These are phyloP conservation scores for Malania oleifera DNA, from an alignment of 164 flowering plant genomes.

Conservation along the genomic window DNA sequence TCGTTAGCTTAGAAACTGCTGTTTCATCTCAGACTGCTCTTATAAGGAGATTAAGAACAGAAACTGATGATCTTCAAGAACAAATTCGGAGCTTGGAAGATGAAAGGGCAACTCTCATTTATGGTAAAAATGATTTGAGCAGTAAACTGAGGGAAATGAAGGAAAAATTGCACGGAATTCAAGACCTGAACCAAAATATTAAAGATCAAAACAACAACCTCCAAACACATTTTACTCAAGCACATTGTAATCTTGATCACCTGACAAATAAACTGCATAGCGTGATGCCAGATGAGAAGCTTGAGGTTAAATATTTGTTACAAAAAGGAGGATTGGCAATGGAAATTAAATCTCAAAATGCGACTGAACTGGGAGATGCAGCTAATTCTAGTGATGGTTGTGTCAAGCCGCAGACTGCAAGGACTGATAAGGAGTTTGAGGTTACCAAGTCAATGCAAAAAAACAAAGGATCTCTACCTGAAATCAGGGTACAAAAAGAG, in stretches of 20 bases:
- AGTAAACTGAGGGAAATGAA: constrained; percentile 39
- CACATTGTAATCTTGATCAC: constrained; percentile 28
- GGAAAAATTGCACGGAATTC: constrained; percentile 31
- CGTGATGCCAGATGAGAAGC: constrained; percentile 22
- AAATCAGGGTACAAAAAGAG: background rate
- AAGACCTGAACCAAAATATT: constrained; percentile 31
- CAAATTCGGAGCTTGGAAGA: constrained; percentile 56
- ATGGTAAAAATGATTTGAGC: constrained; percentile 26
- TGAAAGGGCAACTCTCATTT: constrained; percentile 31
- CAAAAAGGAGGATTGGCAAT: background rate
- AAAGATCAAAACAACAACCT: constrained; percentile 32
- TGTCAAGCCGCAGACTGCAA: constrained; percentile 11
- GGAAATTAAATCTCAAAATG: background rate
- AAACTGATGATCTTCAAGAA: constrained; percentile 58
- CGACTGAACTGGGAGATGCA: background rate
- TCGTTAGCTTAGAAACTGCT: constrained; percentile 49
- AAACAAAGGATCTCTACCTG: constrained; percentile 6
- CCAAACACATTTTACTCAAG: constrained; percentile 36
- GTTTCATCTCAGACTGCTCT: constrained; percentile 69
- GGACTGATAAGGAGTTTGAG: constrained; percentile 26
- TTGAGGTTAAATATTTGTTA: background rate
- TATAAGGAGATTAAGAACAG: constrained; percentile 50
- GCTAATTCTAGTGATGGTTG: too few relatives aligned
- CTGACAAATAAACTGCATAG: constrained; percentile 16
- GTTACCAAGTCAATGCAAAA: constrained; percentile 8